Percentiles rank a stretch among this genome's conserved stretches.
These are phyloP conservation scores for Blastomyces parvus DNA, from an alignment of 2,329 filamentous ascomycete species.

Conservation along the genomic window DNA sequence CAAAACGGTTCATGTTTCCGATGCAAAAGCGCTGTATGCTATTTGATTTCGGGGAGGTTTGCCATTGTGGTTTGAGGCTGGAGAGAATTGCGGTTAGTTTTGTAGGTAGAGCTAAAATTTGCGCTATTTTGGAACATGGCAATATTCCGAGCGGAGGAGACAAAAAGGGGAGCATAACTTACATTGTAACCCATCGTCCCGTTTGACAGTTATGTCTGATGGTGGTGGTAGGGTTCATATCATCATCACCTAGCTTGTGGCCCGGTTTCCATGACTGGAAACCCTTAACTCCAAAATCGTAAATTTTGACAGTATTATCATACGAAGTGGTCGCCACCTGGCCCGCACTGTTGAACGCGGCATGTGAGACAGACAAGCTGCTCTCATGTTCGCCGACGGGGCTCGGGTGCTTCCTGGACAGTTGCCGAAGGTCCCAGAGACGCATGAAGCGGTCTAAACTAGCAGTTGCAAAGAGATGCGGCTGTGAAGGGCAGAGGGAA, in stretches of 20 bases:
- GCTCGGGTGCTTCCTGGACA: slow-evolving; percentile 54
- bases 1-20: slow-evolving; percentile 95
- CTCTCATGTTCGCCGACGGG: slow-evolving; percentile 75
- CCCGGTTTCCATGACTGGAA: slow-evolving; percentile 51
- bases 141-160: not conserved
- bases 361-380: slow-evolving; percentile 79
- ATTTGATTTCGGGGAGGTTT: slow-evolving; percentile 59
- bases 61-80: slow-evolving; percentile 78
- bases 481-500: slow-evolving; percentile 65
- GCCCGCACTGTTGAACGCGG: slow-evolving; percentile 75
- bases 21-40: slow-evolving; percentile 81
- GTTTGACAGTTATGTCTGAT: slow-evolving; percentile 93
- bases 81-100: not conserved
- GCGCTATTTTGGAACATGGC: not conserved
- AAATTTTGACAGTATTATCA: slow-evolving; percentile 90
- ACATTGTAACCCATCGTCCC: slow-evolving; percentile 83
- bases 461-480: slow-evolving; percentile 78
- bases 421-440: slow-evolving; percentile 80
- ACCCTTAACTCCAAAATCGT: slow-evolving; percentile 57
- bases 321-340: slow-evolving; percentile 88
- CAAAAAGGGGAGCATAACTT: slow-evolving; percentile 28
- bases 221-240: slow-evolving; percentile 59
- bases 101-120: not conserved
- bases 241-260: slow-evolving; percentile 47
- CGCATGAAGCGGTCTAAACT: slow-evolving; percentile 82